A percentile compares a stretch with the other conserved stretches of the same genome.
These are phyloP conservation scores for Straminergon stramineum DNA, from an alignment of 225 moss, liverwort and hornwort genomes.

Conservation along the genomic window DNA sequence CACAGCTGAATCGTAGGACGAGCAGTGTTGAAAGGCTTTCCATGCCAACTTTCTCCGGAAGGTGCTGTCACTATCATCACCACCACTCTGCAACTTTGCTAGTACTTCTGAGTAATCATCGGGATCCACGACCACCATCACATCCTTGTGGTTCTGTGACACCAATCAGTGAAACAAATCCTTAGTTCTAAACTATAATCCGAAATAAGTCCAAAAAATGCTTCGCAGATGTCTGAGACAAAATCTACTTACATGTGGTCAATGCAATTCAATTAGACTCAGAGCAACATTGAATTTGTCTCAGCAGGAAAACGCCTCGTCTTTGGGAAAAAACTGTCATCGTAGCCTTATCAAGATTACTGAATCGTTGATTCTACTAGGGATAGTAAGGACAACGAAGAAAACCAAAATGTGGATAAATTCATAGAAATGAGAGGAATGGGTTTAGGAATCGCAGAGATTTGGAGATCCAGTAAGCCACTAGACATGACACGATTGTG, in stretches of 20 bases:
- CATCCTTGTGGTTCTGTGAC: slow-evolving; percentile 88
- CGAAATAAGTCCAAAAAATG: neutral
- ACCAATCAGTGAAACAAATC: neutral
- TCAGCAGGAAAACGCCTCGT: slow-evolving; percentile 1
- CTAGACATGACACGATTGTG: neutral
- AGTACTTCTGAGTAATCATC: slow-evolving; percentile 71
- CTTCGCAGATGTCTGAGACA: neutral
- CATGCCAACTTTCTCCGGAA: slow-evolving; percentile 82
- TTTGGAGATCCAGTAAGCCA: neutral
- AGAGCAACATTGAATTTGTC: neutral
- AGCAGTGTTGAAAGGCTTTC: slow-evolving; percentile 95
- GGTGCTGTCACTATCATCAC: slow-evolving; percentile 40
- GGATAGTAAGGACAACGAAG: neutral
- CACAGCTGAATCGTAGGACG: slow-evolving; percentile 83
- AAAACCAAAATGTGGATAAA: neutral
- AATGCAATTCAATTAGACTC: neutral
- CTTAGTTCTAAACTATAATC: neutral
- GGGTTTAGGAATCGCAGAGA: neutral
- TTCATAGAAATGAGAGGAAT: neutral
- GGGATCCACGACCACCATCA: slow-evolving; percentile 91
- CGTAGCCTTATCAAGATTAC: neutral
- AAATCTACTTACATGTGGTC: neutral
- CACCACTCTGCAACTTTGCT: slow-evolving; percentile 52
- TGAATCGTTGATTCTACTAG: neutral
- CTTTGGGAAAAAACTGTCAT: neutral